Conservation (phyloP, 202 grass and related monocot genomes). For the Cymbopogon flexuosus region DNA sequence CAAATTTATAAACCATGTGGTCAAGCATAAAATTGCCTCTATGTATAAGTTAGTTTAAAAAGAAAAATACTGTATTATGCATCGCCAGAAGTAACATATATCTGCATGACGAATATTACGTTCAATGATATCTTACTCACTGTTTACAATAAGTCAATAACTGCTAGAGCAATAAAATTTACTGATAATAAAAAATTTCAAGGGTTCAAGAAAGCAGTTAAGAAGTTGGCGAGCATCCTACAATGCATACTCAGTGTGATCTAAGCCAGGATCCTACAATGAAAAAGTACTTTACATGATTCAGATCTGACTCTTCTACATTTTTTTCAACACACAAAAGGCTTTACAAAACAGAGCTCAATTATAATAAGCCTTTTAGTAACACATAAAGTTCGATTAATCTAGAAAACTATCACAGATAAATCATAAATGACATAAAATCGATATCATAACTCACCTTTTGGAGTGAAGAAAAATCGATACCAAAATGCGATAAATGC, state of each 20-base stretch:
- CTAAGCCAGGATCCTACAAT: background rate
- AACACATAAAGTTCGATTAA: background rate
- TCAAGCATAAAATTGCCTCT: background rate
- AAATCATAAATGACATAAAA: constrained; percentile 10
- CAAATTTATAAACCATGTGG: background rate
- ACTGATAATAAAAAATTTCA: background rate
- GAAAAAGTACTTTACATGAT: background rate
- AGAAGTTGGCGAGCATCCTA: background rate
- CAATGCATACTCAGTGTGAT: background rate
- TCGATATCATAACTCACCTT: constrained; percentile 49
- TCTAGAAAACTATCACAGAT: background rate
- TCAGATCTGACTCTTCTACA: background rate
- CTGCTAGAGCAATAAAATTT: background rate
- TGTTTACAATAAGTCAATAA: background rate
- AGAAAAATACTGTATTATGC: background rate
- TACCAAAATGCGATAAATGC: constrained; percentile 90
- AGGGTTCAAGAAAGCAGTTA: background rate
- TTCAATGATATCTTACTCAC: constrained; percentile 5
- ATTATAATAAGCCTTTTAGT: background rate
- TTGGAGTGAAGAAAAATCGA: constrained; percentile 95
- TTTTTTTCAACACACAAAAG: background rate
- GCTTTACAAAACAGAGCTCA: background rate
- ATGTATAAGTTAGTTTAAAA: background rate
- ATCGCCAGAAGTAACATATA: background rate
- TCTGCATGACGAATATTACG: background rate